Percentiles rank a stretch among this genome's conserved stretches.
Evolutionary conservation across 805 yeast species (phyloP).

Genomic region (Ogataea populi-albae): DNA sequence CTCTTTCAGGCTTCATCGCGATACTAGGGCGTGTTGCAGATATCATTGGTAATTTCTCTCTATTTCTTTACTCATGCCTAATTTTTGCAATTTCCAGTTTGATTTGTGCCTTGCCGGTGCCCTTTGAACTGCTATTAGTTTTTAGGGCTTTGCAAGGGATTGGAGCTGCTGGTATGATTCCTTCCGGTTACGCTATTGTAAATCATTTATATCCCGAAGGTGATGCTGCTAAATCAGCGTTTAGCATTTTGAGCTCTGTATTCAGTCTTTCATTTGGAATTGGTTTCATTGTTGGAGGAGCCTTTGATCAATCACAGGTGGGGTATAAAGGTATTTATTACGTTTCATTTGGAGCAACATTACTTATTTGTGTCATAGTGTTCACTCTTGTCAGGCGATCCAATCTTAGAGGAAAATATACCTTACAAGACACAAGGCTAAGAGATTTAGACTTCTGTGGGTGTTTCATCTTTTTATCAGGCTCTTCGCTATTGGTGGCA

Average conservation of each 20-base stretch:
- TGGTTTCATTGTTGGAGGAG: slow-evolving; percentile 45
- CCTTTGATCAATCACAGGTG: slow-evolving; percentile 33
- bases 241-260: slow-evolving; percentile 16
- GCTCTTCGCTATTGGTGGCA: slow-evolving; percentile 37
- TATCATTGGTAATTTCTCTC: slow-evolving; percentile 36
- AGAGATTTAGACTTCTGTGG: slow-evolving; percentile 37
- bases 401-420: slow-evolving; percentile 26
- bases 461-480: slow-evolving; percentile 32
- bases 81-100: slow-evolving; percentile 27
- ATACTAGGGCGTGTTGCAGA: slow-evolving; percentile 42
- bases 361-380: slow-evolving; percentile 19
- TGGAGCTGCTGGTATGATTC: slow-evolving; percentile 40
- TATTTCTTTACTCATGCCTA: slow-evolving; percentile 23
- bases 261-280: slow-evolving; percentile 34
- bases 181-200: slow-evolving; percentile 24
- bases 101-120: slow-evolving; percentile 35
- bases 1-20: slow-evolving; percentile 42
- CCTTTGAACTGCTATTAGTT: slow-evolving; percentile 35
- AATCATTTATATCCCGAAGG: slow-evolving; percentile 31
- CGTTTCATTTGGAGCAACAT: slow-evolving; percentile 32
- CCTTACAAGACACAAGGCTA: too few species aligned
- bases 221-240: slow-evolving; percentile 27
- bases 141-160: slow-evolving; percentile 46
- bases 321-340: slow-evolving; percentile 41
- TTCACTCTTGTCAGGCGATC: slow-evolving; percentile 28